Evolutionary conservation across 1,139 yeast genomes (phyloP).

Genomic region (Yamadazyma oceani): DNA sequence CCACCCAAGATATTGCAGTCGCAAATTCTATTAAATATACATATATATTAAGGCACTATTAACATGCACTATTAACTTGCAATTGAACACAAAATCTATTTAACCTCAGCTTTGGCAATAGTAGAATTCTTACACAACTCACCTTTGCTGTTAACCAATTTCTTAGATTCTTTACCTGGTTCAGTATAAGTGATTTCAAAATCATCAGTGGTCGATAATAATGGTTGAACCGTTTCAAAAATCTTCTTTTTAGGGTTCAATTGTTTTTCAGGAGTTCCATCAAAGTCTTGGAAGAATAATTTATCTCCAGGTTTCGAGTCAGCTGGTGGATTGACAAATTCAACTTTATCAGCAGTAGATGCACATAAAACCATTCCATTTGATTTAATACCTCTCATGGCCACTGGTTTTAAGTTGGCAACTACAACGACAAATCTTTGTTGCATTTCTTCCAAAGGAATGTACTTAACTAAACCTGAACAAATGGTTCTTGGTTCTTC

Average conservation of each 20-base stretch:
- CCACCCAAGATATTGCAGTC: no score
- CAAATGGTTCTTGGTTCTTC: slow-evolving; percentile 97
- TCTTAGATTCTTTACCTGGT: slow-evolving; percentile 77
- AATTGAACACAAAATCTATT: slow-evolving; percentile 45
- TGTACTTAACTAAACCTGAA: slow-evolving; percentile 69
- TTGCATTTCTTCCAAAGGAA: slow-evolving; percentile 49
- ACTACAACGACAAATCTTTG: slow-evolving; percentile 52
- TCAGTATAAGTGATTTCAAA: slow-evolving; percentile 79
- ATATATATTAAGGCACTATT: no score
- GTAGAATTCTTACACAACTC: slow-evolving; percentile 69
- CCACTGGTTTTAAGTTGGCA: slow-evolving; percentile 63
- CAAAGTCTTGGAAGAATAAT: slow-evolving; percentile 87
- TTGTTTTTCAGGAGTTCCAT: slow-evolving; percentile 86
- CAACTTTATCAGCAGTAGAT: slow-evolving; percentile 66
- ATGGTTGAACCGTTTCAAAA: slow-evolving; percentile 94
- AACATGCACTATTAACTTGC: no score
- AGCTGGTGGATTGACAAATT: slow-evolving; percentile 92
- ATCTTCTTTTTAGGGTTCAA: slow-evolving; percentile 98
- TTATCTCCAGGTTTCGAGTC: slow-evolving; percentile 97
- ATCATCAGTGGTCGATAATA: slow-evolving; percentile 74
- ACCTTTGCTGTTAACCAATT: slow-evolving; percentile 75
- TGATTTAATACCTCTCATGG: slow-evolving; percentile 86
- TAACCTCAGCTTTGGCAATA: slow-evolving; percentile 69
- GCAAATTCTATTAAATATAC: no score
- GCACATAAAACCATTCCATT: slow-evolving; percentile 98